Conservation (phyloP, 1,284 basidiomycete species). For the Apiotrichum sp. region DNA sequence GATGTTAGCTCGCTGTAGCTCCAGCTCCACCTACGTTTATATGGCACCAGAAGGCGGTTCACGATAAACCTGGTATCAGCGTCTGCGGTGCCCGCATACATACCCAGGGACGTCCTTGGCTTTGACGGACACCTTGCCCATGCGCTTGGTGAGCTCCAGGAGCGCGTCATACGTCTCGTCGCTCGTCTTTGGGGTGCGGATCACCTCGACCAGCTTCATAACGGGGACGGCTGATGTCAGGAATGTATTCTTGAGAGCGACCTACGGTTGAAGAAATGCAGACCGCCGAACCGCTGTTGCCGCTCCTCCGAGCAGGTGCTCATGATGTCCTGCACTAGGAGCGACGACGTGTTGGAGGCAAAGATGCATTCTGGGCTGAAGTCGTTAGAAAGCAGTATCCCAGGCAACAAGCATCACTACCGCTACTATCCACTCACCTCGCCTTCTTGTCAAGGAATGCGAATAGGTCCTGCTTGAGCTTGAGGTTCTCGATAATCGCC, state of each 20-base stretch:
- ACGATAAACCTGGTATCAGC: conserved; percentile 50
- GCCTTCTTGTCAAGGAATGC: conserved; percentile 51
- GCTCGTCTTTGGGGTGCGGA: conserved; percentile 50
- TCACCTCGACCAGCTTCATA: conserved; percentile 56
- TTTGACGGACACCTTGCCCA: conserved; percentile 53
- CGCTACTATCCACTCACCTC: conserved; percentile 15
- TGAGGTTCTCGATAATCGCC: conserved; percentile 55
- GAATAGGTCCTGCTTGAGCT: conserved; percentile 54
- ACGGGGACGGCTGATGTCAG: conserved; percentile 41
- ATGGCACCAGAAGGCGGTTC: conserved; percentile 52
- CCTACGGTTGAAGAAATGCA: conserved; percentile 54
- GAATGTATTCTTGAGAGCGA: neutral
- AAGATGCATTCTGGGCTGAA: conserved; percentile 44
- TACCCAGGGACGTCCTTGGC: conserved; percentile 54
- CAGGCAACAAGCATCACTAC: too few species aligned
- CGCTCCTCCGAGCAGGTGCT: conserved; percentile 36
- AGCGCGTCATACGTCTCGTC: conserved; percentile 49
- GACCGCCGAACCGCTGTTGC: conserved; percentile 48
- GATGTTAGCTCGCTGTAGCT: neutral
- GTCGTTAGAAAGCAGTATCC: neutral
- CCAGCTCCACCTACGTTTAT: conserved; percentile 44
- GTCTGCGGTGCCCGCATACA: conserved; percentile 23
- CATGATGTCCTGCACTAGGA: conserved; percentile 53
- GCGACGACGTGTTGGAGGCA: conserved; percentile 54
- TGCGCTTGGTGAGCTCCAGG: conserved; percentile 49